Evolutionary conservation across 352 stramenopile species (phyloP).

Genomic region (Phytopythium sindhum): DNA sequence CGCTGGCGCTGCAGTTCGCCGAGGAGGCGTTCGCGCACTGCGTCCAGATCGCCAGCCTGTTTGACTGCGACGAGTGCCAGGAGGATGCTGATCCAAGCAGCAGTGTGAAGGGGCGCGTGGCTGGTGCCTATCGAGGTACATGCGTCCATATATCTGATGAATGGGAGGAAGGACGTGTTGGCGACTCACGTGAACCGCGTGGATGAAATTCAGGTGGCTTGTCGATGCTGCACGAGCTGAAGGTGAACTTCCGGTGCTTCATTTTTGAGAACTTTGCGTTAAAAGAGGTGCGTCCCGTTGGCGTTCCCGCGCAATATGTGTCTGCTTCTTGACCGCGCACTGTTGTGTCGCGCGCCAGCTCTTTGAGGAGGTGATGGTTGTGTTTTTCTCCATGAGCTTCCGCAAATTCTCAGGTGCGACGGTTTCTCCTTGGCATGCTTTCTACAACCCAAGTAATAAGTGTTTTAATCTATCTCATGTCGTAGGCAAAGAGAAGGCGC

Average conservation of each 20-base stretch:
- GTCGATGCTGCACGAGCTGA: slow-evolving; percentile 51
- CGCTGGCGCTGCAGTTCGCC: slow-evolving; percentile 65
- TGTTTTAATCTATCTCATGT: not conserved
- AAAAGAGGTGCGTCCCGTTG: slow-evolving; percentile 14
- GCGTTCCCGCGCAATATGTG: not conserved
- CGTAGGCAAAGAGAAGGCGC: slow-evolving; percentile 43
- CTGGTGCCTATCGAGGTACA: not conserved
- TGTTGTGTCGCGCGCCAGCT: slow-evolving; percentile 18
- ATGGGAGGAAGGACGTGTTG: not conserved
- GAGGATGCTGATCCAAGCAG: not conserved
- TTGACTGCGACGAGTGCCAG: slow-evolving; percentile 23
- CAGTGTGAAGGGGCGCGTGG: too few relatives aligned
- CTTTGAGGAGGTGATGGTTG: slow-evolving; percentile 57
- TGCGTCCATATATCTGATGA: not conserved
- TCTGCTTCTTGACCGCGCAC: not conserved
- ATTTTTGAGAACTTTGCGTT: slow-evolving; percentile 46
- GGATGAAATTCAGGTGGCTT: not conserved
- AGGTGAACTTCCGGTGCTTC: slow-evolving; percentile 39
- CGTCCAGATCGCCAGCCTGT: slow-evolving; percentile 58
- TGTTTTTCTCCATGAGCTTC: slow-evolving; percentile 79
- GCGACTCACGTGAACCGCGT: not conserved
- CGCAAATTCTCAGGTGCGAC: slow-evolving; percentile 39
- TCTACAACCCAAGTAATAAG: not conserved
- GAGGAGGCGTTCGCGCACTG: slow-evolving; percentile 70
- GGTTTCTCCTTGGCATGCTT: not conserved